phyloP scores from a whole-genome alignment of 495 filamentous ascomycete genomes.

The Platismatia glauca region DNA sequence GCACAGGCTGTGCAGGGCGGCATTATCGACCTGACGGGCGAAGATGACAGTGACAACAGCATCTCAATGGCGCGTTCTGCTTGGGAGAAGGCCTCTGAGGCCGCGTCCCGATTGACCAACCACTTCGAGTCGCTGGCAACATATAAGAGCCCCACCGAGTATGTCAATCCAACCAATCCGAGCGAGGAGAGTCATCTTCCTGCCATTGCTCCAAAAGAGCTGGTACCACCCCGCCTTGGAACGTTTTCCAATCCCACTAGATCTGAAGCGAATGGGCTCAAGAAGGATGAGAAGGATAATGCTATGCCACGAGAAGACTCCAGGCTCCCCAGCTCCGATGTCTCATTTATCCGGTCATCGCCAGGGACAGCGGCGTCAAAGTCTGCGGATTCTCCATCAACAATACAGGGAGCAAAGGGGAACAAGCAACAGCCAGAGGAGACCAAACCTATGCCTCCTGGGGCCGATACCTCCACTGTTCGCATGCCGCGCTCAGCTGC shows the following conservation, averaged over 20 bases:
- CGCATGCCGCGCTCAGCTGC: constrained; percentile 1
- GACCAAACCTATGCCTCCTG: neutral
- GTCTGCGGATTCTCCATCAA: neutral
- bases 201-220: neutral
- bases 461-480: neutral
- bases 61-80: neutral
- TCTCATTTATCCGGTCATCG: neutral
- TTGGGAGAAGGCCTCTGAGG: neutral
- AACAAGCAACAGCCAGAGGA: neutral
- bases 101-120: neutral
- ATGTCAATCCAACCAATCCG: no score
- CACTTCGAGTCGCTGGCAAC: neutral
- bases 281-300: neutral
- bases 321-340: neutral
- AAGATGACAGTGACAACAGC: constrained; percentile 1
- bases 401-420: neutral
- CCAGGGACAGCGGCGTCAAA: neutral
- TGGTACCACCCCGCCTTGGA: neutral
- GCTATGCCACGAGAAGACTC: neutral
- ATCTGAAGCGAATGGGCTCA: neutral
- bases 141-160: neutral
- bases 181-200: neutral
- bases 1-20: neutral
- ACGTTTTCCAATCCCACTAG: neutral
- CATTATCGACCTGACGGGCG: constrained; percentile 16